Percentiles rank a stretch among this genome's conserved stretches.
Evolutionary conservation across 1,284 basidiomycete genomes (phyloP).

Genomic region (Grifola frondosa): DNA sequence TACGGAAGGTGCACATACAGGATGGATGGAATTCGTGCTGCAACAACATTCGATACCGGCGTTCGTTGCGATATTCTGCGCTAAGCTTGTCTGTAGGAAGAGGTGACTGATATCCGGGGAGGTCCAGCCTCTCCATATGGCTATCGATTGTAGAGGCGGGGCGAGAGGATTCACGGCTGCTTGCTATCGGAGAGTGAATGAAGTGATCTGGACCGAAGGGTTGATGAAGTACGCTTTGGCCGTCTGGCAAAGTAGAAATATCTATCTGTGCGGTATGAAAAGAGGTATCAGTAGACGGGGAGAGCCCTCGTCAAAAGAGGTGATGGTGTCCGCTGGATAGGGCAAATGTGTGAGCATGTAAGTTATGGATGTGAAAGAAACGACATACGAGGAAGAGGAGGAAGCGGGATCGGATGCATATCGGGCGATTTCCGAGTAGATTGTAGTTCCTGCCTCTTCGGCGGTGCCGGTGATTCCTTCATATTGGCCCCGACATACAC

Average conservation of each 20-base stretch:
- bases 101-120: too few relatives aligned
- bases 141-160: too few relatives aligned
- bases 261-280: constrained; percentile 19
- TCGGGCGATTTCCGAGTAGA: constrained; percentile 32
- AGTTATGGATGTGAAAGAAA: too few relatives aligned
- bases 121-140: too few relatives aligned
- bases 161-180: too few relatives aligned
- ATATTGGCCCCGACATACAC: constrained; percentile 29
- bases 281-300: constrained; percentile 20
- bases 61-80: constrained; percentile 54
- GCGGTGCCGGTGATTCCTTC: constrained; percentile 27
- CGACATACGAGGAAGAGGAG: constrained; percentile 28
- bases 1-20: constrained; percentile 41
- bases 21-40: constrained; percentile 70
- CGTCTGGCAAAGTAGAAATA: background rate
- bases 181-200: too few relatives aligned
- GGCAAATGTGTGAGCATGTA: background rate
- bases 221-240: too few relatives aligned
- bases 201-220: too few relatives aligned
- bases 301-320: constrained; percentile 19
- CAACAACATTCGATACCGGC: constrained; percentile 57
- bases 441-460: constrained; percentile 17
- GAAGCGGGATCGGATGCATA: constrained; percentile 38
- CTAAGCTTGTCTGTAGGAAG: too few relatives aligned
- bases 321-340: constrained; percentile 20